Conservation (phyloP, 2,329 filamentous ascomycete species). For the Cryphonectria carpinicola region DNA sequence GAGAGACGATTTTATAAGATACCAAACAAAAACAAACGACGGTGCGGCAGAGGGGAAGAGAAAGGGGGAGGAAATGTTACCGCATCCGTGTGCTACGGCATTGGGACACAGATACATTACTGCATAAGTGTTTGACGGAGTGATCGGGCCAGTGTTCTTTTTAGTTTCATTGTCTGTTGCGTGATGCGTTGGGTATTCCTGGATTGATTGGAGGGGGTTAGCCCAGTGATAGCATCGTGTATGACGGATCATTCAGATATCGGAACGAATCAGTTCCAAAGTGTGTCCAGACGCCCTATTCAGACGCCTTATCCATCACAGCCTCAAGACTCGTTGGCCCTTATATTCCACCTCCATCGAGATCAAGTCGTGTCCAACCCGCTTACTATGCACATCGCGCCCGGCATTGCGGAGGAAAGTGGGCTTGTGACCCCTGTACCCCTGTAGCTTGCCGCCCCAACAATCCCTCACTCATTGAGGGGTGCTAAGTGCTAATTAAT, state of each 20-base stretch:
- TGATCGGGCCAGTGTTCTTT: constrained; percentile 25
- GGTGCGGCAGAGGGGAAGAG: background rate
- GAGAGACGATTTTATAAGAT: background rate
- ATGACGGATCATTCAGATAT: constrained; percentile 21
- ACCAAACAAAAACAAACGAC: constrained; percentile 18
- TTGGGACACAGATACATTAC: constrained; percentile 18
- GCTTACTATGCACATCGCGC: background rate
- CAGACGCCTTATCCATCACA: background rate
- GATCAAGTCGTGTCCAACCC: too few species aligned
- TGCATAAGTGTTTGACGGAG: constrained; percentile 26
- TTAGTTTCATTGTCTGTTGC: constrained; percentile 27
- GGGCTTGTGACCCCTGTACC: background rate
- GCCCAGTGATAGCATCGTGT: constrained; percentile 19
- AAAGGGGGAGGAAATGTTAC: background rate
- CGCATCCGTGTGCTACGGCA: constrained; percentile 13
- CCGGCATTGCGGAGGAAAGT: background rate
- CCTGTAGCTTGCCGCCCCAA: background rate
- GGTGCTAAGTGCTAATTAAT: background rate
- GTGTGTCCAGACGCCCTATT: background rate
- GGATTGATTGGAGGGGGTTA: constrained; percentile 6
- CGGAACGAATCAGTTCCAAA: constrained; percentile 15
- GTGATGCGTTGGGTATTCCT: constrained; percentile 24
- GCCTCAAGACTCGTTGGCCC: background rate
- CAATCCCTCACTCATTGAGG: background rate
- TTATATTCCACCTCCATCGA: background rate